Percentiles rank a stretch among this genome's conserved stretches.
phyloP scores from a whole-genome alignment of 2,329 filamentous ascomycete species.

The Exophiala mesophila region DNA sequence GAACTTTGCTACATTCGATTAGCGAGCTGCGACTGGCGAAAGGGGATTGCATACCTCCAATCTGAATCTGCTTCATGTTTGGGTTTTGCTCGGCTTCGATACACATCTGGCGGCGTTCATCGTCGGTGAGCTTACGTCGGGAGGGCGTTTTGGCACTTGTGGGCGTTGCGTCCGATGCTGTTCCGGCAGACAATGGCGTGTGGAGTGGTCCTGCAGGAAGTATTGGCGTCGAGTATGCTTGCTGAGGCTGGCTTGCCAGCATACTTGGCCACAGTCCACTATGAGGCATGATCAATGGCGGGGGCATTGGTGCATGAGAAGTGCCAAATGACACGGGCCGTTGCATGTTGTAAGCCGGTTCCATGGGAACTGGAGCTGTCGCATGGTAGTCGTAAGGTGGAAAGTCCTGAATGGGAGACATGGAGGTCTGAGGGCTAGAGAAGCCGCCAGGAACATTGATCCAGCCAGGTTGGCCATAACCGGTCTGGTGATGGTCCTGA shows the following conservation, averaged over 20 bases:
- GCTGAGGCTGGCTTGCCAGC: constrained; percentile 48
- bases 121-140: constrained; percentile 82
- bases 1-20: constrained; percentile 63
- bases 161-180: constrained; percentile 37
- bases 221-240: constrained; percentile 57
- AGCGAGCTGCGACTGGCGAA: constrained; percentile 27
- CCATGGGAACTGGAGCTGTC: constrained; percentile 58
- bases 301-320: constrained; percentile 38
- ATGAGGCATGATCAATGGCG: constrained; percentile 68
- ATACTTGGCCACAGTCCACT: constrained; percentile 66
- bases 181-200: constrained; percentile 40
- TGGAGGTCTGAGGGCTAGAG: constrained; percentile 39
- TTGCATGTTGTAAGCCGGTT: constrained; percentile 51
- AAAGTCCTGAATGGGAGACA: constrained; percentile 67
- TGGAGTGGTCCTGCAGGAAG: constrained; percentile 50
- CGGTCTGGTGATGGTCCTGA: constrained; percentile 40
- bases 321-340: constrained; percentile 53
- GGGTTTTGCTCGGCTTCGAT: constrained; percentile 88
- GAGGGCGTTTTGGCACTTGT: constrained; percentile 48
- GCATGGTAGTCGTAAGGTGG: constrained; percentile 58
- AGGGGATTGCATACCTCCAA: constrained; percentile 61
- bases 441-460: constrained; percentile 43
- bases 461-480: constrained; percentile 43
- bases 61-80: constrained; percentile 88
- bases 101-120: constrained; percentile 89